Percentiles rank a stretch among this genome's conserved stretches.
Conservation (phyloP, 495 filamentous ascomycete species). For the Penicillium goetzii region DNA sequence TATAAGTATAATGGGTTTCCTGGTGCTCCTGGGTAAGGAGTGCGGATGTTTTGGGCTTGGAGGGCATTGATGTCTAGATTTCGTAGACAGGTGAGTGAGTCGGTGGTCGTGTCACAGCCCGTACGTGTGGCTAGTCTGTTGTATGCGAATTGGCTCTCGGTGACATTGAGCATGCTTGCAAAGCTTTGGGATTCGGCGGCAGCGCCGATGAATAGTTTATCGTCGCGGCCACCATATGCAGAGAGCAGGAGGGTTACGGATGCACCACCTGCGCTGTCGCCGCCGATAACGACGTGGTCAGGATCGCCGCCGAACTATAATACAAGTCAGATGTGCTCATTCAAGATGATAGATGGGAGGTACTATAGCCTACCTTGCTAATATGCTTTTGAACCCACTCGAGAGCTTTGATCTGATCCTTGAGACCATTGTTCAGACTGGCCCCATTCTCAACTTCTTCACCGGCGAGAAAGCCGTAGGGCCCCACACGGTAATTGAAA, state of each 20-base stretch:
- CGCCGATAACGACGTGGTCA: slow-evolving; percentile 69
- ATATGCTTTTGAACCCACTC: slow-evolving; percentile 73
- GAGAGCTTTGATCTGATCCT: slow-evolving; percentile 69
- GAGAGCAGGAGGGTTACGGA: slow-evolving; percentile 68
- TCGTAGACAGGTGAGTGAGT: slow-evolving; percentile 64
- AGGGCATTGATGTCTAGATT: slow-evolving; percentile 51
- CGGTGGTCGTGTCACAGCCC: slow-evolving; percentile 48
- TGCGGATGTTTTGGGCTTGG: slow-evolving; percentile 56
- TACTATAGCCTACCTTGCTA: slow-evolving; percentile 40
- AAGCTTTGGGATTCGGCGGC: slow-evolving; percentile 70
- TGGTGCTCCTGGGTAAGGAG: slow-evolving; percentile 56
- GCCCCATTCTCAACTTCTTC: slow-evolving; percentile 55
- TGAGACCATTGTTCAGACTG: slow-evolving; percentile 70
- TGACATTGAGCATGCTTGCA: slow-evolving; percentile 58
- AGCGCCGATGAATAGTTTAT: slow-evolving; percentile 63
- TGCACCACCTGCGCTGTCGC: slow-evolving; percentile 71
- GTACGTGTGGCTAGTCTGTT: slow-evolving; percentile 61
- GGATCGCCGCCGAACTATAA: slow-evolving; percentile 73
- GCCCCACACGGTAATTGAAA: slow-evolving; percentile 79
- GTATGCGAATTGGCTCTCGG: slow-evolving; percentile 67
- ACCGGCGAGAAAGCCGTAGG: slow-evolving; percentile 73
- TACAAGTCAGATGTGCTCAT: slow-evolving; percentile 10
- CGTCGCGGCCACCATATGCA: slow-evolving; percentile 60
- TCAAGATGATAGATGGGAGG: slow-evolving; percentile 2
- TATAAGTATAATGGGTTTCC: slow-evolving; percentile 60